phyloP scores from a whole-genome alignment of 2,329 filamentous ascomycete genomes.

The Diplocarpon rosae region DNA sequence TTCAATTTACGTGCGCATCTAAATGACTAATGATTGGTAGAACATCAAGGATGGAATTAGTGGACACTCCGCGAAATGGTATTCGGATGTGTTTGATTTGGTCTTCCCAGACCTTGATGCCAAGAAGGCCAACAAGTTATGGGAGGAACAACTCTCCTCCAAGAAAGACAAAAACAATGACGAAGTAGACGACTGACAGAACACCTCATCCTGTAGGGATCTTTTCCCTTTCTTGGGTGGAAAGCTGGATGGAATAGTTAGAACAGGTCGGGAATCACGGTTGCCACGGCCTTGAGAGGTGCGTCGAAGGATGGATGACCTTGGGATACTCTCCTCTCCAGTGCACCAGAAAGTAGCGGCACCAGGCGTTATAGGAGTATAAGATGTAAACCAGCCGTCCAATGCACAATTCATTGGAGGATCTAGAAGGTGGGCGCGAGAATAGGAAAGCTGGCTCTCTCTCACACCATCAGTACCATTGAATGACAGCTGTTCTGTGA shows the following conservation, averaged over 20 bases:
- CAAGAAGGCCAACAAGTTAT: slow-evolving; percentile 57
- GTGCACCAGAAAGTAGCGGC: slow-evolving; percentile 8
- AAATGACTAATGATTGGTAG: slow-evolving; percentile 36
- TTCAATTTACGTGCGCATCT: not conserved
- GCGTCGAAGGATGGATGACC: slow-evolving; percentile 9
- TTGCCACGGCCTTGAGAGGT: slow-evolving; percentile 12
- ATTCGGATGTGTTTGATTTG: slow-evolving; percentile 82
- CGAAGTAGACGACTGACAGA: slow-evolving; percentile 22
- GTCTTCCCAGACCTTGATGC: slow-evolving; percentile 76
- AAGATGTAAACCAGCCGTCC: slow-evolving; percentile 12
- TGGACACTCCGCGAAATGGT: slow-evolving; percentile 87
- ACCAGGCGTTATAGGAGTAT: slow-evolving; percentile 4
- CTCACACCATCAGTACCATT: too few species aligned
- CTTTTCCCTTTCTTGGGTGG: slow-evolving; percentile 6
- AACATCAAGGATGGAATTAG: slow-evolving; percentile 97
- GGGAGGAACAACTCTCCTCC: slow-evolving; percentile 29
- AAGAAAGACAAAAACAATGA: slow-evolving; percentile 29
- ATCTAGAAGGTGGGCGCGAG: not conserved
- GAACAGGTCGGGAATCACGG: slow-evolving; percentile 4
- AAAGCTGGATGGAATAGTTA: slow-evolving; percentile 9
- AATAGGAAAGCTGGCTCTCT: too few species aligned
- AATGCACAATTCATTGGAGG: slow-evolving; percentile 4
- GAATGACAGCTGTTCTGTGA: too few species aligned
- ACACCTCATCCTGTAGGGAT: slow-evolving; percentile 12
- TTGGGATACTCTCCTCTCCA: slow-evolving; percentile 12